A percentile compares a stretch with the other conserved stretches of the same genome.
Evolutionary conservation across 371 early-diverging fungal species (phyloP).

Genomic region (Umbelopsis sp.): DNA sequence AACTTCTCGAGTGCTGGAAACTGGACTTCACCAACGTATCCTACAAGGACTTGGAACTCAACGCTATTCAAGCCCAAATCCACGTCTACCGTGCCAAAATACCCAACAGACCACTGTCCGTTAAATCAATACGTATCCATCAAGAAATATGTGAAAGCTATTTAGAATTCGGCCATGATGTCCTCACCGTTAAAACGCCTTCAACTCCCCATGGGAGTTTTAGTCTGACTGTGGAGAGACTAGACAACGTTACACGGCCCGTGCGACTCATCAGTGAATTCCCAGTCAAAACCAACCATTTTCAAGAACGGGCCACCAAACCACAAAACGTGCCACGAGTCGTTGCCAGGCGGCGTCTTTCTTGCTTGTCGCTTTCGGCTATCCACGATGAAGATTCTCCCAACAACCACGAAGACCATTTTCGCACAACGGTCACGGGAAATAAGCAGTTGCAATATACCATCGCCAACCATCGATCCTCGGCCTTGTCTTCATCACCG

Average conservation of each 20-base stretch:
- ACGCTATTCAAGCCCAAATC: background rate
- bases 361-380: conserved; percentile 1
- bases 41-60: background rate
- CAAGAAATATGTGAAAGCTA: background rate
- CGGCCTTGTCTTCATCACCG: background rate
- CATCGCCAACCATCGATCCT: background rate
- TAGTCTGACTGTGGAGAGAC: background rate
- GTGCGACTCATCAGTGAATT: background rate
- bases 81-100: background rate
- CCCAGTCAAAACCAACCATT: background rate
- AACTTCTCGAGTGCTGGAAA: background rate
- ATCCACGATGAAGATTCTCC: background rate
- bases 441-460: conserved; percentile 8
- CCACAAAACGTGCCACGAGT: background rate
- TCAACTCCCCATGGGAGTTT: background rate
- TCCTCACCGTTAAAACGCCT: background rate
- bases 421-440: background rate
- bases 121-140: background rate
- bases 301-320: background rate
- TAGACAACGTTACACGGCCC: background rate
- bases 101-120: background rate
- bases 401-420: background rate
- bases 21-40: background rate
- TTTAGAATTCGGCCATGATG: background rate
- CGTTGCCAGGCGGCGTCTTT: background rate